Evolutionary conservation across 768 basidiomycete species (phyloP).

Genomic region (Psilocybe azurescens): DNA sequence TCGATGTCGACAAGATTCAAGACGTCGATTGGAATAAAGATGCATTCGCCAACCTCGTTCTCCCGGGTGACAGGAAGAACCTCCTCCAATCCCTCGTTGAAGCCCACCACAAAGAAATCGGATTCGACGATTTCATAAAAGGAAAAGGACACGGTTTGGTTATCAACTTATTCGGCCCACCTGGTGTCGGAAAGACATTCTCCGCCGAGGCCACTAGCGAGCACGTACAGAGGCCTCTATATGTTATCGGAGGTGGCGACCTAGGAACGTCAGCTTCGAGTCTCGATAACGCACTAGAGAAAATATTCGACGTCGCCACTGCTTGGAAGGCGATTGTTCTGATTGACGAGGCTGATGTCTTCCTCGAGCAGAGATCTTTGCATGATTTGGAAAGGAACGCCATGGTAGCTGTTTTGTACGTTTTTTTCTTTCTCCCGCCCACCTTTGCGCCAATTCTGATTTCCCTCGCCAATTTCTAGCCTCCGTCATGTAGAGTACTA

Average conservation of each 20-base stretch:
- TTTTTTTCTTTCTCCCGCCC: not conserved
- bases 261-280: slow-evolving; percentile 50
- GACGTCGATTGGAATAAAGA: slow-evolving; percentile 62
- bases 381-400: slow-evolving; percentile 72
- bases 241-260: slow-evolving; percentile 60
- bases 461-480: slow-evolving; percentile 34
- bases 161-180: slow-evolving; percentile 60
- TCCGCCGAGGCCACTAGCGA: slow-evolving; percentile 66
- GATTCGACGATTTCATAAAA: slow-evolving; percentile 66
- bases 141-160: slow-evolving; percentile 70
- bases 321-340: slow-evolving; percentile 66
- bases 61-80: slow-evolving; percentile 56
- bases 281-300: slow-evolving; percentile 50
- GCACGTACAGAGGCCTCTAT: slow-evolving; percentile 56
- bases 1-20: slow-evolving; percentile 58
- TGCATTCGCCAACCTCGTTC: slow-evolving; percentile 64
- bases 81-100: slow-evolving; percentile 63
- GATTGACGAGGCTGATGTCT: slow-evolving; percentile 73
- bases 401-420: slow-evolving; percentile 72
- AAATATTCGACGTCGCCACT: slow-evolving; percentile 57
- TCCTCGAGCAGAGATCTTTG: slow-evolving; percentile 70
- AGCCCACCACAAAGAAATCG: slow-evolving; percentile 55
- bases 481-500: slow-evolving; percentile 63
- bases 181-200: slow-evolving; percentile 62
- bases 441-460: not conserved